Evolutionary conservation across 805 yeast genomes (phyloP).

Genomic region (Kuraishia capsulata): DNA sequence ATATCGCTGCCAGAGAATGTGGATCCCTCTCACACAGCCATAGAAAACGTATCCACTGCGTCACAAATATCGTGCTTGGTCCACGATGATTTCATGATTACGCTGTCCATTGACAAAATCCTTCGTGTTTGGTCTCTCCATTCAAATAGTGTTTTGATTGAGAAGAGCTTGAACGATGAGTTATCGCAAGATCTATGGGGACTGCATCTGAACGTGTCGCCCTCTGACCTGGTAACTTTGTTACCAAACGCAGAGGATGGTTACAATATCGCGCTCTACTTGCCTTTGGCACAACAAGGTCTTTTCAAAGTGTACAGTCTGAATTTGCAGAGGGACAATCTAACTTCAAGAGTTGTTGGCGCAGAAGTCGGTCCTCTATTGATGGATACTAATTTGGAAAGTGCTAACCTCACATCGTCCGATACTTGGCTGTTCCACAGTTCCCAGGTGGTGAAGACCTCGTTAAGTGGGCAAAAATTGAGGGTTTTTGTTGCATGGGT

Average conservation of each 20-base stretch:
- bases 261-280: constrained; percentile 11
- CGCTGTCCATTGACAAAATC: constrained; percentile 44
- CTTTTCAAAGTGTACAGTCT: constrained; percentile 14
- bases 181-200: constrained; percentile 9
- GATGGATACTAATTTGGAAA: background rate
- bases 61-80: constrained; percentile 6
- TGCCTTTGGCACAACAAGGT: constrained; percentile 14
- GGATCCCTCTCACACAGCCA: background rate
- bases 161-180: constrained; percentile 12
- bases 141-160: constrained; percentile 16
- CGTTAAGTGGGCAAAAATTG: constrained; percentile 1
- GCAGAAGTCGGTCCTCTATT: background rate
- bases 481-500: constrained; percentile 16
- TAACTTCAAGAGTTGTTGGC: background rate
- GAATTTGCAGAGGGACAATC: background rate
- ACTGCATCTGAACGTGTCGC: constrained; percentile 5
- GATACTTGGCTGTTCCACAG: constrained; percentile 17
- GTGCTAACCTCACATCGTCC: background rate
- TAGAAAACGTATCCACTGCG: constrained; percentile 4
- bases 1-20: constrained; percentile 5
- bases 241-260: constrained; percentile 8
- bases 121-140: constrained; percentile 54
- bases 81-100: constrained; percentile 22
- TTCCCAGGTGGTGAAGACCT: constrained; percentile 6
- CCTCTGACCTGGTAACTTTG: constrained; percentile 5